A percentile compares a stretch with the other conserved stretches of the same genome.
Conservation (phyloP, 1,139 yeast species). For the Diutina scorzettiae region DNA sequence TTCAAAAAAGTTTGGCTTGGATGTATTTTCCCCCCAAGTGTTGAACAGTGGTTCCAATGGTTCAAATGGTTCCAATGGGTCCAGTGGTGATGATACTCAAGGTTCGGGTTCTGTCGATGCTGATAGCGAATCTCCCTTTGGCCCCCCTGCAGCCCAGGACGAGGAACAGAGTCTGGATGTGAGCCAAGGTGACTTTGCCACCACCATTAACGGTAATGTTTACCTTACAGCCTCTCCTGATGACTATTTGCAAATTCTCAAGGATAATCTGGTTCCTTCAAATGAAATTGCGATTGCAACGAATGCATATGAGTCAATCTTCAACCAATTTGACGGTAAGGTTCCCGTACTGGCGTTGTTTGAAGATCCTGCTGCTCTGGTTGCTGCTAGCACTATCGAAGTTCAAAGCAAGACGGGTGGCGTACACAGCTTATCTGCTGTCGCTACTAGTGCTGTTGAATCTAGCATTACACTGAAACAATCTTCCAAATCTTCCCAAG, state of each 20-base stretch:
- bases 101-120: background rate
- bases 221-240: background rate
- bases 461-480: background rate
- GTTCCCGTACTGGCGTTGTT: background rate
- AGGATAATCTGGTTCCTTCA: background rate
- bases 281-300: background rate
- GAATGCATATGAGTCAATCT: background rate
- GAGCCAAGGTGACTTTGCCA: background rate
- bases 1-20: background rate
- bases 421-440: no score
- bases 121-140: background rate
- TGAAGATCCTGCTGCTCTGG: no score
- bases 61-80: no score
- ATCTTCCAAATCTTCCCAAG: background rate
- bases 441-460: background rate
- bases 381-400: no score
- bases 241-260: background rate
- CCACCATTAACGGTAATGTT: no score
- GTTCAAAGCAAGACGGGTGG: no score
- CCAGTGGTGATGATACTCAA: no score
- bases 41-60: background rate
- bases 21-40: background rate
- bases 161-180: no score
- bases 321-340: background rate
- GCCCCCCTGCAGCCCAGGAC: no score